These are phyloP conservation scores for Backusella sp. DNA, from an alignment of 192 early-diverging fungal genomes.

Conservation along the genomic window DNA sequence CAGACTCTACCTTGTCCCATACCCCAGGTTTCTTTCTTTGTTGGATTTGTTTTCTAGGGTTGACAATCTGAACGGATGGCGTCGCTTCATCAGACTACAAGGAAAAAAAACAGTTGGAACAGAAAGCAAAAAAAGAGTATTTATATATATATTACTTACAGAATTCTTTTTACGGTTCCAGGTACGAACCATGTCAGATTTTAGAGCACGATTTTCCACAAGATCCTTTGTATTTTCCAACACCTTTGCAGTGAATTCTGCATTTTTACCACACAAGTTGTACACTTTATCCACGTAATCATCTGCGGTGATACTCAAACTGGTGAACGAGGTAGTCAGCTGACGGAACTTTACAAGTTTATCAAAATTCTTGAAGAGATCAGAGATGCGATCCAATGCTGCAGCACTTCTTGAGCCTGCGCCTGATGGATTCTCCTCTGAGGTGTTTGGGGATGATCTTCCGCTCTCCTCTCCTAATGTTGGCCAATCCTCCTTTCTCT, in stretches of 20 bases:
- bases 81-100: conserved; percentile 36
- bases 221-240: conserved; percentile 48
- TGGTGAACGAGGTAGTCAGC: conserved; percentile 41
- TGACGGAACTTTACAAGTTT: conserved; percentile 46
- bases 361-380: conserved; percentile 36
- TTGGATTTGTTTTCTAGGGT: conserved; percentile 43
- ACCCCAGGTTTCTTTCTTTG: conserved; percentile 40
- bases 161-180: conserved; percentile 67
- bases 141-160: conserved; percentile 24
- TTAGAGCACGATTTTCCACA: conserved; percentile 44
- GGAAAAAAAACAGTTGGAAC: neutral
- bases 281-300: conserved; percentile 42
- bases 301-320: conserved; percentile 35
- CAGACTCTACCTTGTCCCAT: conserved; percentile 49
- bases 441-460: neutral
- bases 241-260: conserved; percentile 47
- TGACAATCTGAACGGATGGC: conserved; percentile 71
- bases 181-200: conserved; percentile 56
- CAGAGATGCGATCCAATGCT: conserved; percentile 38
- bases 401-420: conserved; percentile 34
- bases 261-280: conserved; percentile 38
- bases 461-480: conserved; percentile 17
- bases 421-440: neutral
- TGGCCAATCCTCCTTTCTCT: conserved; percentile 23
- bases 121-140: neutral